Evolutionary conservation across 768 basidiomycete species (phyloP), one percentile per base, ranked within the genome.

Genomic region (Gyrodon lividus): DNA sequence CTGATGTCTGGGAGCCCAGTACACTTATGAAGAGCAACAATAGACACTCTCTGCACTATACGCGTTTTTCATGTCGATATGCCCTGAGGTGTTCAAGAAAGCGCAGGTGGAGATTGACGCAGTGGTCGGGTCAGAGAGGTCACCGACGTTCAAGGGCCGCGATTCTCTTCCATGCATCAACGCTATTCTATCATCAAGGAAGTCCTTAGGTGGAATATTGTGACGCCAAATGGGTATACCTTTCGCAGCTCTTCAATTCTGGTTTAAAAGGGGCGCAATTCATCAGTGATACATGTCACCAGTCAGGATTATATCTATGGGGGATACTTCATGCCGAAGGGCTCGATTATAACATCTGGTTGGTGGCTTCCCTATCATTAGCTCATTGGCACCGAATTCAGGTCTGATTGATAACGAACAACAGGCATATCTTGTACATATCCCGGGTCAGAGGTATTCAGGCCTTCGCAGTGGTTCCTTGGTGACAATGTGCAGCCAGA

Each of bases 321-420:
- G 4, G 66, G 62, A 4, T 58, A 58, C 24, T 12, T 56, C 0
- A 67, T 68, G 3, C 56, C 60, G 1, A 58, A 60, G 14, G 66
- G 62, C 17, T 35, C 51, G 0, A 6, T 34, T 14, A 26, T 55
- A 63, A 56, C 6, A 17, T 41, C 26, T 57, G 55, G 63, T 63
- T 2, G 1, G 52, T 57, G 39, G 2, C 12, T 2, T 13, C 2
- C 4, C 1, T 22, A n/a, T 13, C 8, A 30, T 10, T 7, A 6
- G 2, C 17, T 37, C n/a, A 37, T 12, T 8, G 30, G 9, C 20
- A 2, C n/a, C 7, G 4, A 19, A 17, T 6, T 28, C 9, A 33
- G 0, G 31, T 13, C 20, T 26, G 13, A 43, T 16, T 5, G 3
- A 6, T n/a, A 16, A 23, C 20, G 40, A 6, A 4, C 10, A 12